These are phyloP conservation scores for Neostapfia colusana DNA, from an alignment of 176 grass and related monocot genomes.

Conservation along the genomic window DNA sequence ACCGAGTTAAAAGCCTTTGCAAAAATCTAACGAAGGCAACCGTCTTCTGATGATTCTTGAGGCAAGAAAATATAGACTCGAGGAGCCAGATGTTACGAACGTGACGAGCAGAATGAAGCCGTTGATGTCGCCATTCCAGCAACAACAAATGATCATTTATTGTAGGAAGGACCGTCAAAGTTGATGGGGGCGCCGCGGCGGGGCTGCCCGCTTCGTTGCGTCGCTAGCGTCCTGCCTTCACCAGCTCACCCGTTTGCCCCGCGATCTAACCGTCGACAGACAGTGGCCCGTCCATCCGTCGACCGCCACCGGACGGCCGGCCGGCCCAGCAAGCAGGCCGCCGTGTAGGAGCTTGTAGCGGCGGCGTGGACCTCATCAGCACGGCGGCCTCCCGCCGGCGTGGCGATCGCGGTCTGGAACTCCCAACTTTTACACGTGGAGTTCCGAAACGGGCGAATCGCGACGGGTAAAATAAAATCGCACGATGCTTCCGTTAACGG, in stretches of 20 bases:
- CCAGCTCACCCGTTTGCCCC: background rate
- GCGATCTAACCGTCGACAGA: conserved; percentile 1
- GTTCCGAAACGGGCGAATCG: no score
- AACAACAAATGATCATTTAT: background rate
- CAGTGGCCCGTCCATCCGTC: background rate
- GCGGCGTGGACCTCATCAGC: background rate
- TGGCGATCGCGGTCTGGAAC: background rate
- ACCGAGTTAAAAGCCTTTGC: no score
- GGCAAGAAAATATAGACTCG: conserved; percentile 7
- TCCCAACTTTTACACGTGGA: no score
- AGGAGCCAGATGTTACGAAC: conserved; percentile 17
- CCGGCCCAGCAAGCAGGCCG: background rate
- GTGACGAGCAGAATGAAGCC: conserved; percentile 8
- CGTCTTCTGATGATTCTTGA: background rate
- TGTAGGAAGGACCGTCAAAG: no score
- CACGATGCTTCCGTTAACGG: no score
- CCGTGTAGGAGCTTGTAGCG: background rate
- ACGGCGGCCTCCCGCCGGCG: no score
- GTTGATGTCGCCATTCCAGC: conserved; percentile 22
- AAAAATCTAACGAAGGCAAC: no score
- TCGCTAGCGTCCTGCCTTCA: background rate
- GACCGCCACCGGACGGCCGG: background rate
- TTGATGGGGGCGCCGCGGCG: background rate
- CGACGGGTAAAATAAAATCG: background rate
- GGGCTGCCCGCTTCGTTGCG: background rate